A percentile compares a stretch with the other conserved stretches of the same genome.
These are phyloP conservation scores for Russula sp. DNA, from an alignment of 768 basidiomycete genomes.

Conservation along the genomic window DNA sequence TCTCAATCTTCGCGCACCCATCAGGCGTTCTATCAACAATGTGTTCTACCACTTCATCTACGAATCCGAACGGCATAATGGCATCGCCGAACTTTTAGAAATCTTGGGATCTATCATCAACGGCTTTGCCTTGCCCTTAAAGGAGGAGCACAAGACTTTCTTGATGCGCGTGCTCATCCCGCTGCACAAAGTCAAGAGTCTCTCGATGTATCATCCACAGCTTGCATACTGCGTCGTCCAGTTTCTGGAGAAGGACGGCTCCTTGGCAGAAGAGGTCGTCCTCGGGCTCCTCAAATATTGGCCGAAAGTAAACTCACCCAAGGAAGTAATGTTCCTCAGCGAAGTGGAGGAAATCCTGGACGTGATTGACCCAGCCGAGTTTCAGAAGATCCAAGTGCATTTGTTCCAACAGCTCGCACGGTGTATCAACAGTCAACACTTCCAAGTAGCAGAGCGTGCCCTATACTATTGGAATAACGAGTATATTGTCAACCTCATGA, in stretches of 20 bases:
- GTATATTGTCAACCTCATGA: slow-evolving; percentile 99
- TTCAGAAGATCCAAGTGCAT: slow-evolving; percentile 89
- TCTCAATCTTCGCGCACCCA: slow-evolving; percentile 96
- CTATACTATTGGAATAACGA: slow-evolving; percentile 99
- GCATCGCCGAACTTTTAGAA: slow-evolving; percentile 95
- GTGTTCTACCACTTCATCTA: slow-evolving; percentile 99
- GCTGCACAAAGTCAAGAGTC: slow-evolving; percentile 94
- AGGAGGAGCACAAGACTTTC: slow-evolving; percentile 99
- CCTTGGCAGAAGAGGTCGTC: slow-evolving; percentile 92
- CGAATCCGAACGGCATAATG: slow-evolving; percentile 98
- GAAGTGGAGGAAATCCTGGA: slow-evolving; percentile 99
- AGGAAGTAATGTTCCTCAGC: slow-evolving; percentile 99
- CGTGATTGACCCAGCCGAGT: slow-evolving; percentile 94
- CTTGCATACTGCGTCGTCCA: slow-evolving; percentile 98
- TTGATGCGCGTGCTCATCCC: slow-evolving; percentile 90
- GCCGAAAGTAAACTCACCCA: slow-evolving; percentile 99
- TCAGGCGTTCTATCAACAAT: slow-evolving; percentile 98
- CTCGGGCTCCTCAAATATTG: slow-evolving; percentile 94
- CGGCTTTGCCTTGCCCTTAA: slow-evolving; percentile 94
- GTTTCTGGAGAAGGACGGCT: slow-evolving; percentile 93
- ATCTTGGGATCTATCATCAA: slow-evolving; percentile 99
- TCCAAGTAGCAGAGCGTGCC: slow-evolving; percentile 98
- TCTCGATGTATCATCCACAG: slow-evolving; percentile 99
- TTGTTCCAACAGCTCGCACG: slow-evolving; percentile 92
- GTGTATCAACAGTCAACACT: slow-evolving; percentile 99